Evolutionary conservation across 2,329 filamentous ascomycete species (phyloP).

Genomic region (Penicillium decumbens): DNA sequence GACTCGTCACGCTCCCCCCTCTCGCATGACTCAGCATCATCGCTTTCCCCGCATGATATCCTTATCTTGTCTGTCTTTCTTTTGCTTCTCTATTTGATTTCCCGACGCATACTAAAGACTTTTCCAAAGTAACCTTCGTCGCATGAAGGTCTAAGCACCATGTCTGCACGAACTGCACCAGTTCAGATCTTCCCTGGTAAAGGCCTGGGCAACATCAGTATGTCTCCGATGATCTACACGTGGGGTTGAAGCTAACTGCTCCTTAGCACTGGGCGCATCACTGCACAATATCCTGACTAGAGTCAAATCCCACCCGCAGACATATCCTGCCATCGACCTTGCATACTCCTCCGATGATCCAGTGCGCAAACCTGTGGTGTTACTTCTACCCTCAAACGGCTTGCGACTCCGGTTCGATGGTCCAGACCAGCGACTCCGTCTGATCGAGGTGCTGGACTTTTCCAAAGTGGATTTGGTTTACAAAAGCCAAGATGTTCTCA

Average conservation of each 20-base stretch:
- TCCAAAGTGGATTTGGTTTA: constrained; percentile 78
- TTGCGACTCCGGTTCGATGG: constrained; percentile 89
- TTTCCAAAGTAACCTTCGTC: background rate
- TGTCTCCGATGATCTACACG: constrained; percentile 20
- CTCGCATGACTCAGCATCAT: constrained; percentile 23
- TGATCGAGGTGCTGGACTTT: constrained; percentile 91
- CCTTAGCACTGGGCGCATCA: constrained; percentile 76
- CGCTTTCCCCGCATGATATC: constrained; percentile 4
- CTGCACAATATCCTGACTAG: constrained; percentile 84
- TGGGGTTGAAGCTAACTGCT: constrained; percentile 22
- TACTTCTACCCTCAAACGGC: constrained; percentile 78
- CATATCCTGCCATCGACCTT: constrained; percentile 77
- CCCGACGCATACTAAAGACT: constrained; percentile 11
- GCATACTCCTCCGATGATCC: constrained; percentile 73
- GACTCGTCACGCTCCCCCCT: constrained; percentile 14
- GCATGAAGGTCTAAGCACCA: constrained; percentile 17
- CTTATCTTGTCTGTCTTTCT: constrained; percentile 4
- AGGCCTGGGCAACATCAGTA: constrained; percentile 60
- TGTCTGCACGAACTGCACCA: constrained; percentile 35
- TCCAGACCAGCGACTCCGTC: constrained; percentile 79
- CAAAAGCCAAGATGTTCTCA: constrained; percentile 73
- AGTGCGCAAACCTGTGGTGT: constrained; percentile 66
- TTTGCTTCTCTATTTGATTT: background rate
- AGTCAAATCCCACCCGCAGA: constrained; percentile 78
- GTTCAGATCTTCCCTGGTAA: constrained; percentile 64